phyloP scores from a whole-genome alignment of 1,284 basidiomycete species.

The Cryptococcus sp. region DNA sequence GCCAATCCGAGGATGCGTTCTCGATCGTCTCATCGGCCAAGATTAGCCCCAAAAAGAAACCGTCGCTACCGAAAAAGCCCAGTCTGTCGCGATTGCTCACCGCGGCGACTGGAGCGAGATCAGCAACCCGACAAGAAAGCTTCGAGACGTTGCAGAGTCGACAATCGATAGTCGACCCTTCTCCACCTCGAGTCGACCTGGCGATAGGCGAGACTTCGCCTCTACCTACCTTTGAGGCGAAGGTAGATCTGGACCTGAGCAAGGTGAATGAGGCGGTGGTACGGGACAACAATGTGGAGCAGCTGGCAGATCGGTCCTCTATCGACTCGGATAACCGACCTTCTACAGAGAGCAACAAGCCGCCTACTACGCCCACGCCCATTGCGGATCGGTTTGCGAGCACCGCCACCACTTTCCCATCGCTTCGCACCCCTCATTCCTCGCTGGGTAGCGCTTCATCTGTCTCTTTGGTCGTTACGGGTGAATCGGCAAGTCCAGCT shows the following conservation, averaged over 20 bases:
- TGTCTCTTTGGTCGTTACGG: conserved; percentile 4
- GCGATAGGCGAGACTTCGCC: conserved; percentile 19
- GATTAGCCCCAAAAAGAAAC: conserved; percentile 12
- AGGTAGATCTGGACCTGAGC: background rate
- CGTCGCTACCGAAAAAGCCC: conserved; percentile 22
- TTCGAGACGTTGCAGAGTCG: conserved; percentile 13
- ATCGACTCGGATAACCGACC: background rate
- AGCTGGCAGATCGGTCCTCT: background rate
- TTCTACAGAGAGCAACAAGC: background rate
- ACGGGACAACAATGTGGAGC: no score
- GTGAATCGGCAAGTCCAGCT: conserved; percentile 20
- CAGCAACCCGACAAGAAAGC: conserved; percentile 15
- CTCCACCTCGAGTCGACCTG: conserved; percentile 30
- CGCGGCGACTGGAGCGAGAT: background rate
- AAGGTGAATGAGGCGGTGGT: background rate
- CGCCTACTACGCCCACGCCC: conserved; percentile 30
- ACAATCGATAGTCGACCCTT: conserved; percentile 12
- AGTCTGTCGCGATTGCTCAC: conserved; percentile 24
- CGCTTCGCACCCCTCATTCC: conserved; percentile 17
- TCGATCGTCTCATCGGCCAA: background rate
- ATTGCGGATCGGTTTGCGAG: conserved; percentile 44
- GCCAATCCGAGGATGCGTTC: background rate
- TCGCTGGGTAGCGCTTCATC: conserved; percentile 3
- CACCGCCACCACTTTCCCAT: conserved; percentile 18
- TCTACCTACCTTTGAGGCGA: conserved; percentile 6